Evolutionary conservation across 1,284 basidiomycete species (phyloP).

Genomic region (Sporisorium exsertum): DNA sequence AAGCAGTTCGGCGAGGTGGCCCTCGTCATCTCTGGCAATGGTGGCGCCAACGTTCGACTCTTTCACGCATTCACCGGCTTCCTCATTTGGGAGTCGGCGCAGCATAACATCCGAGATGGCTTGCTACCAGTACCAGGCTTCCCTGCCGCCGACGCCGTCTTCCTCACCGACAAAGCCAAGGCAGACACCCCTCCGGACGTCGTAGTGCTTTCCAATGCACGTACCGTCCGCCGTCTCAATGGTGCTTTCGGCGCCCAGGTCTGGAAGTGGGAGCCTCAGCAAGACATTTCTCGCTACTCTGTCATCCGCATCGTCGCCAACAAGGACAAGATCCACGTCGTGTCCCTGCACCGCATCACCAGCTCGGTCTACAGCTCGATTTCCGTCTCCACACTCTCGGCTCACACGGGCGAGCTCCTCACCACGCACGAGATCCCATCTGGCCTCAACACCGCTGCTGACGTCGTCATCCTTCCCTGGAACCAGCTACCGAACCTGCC

Average conservation of each 20-base stretch:
- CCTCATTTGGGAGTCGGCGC: conserved; percentile 77
- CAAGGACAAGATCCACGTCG: conserved; percentile 50
- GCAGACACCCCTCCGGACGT: conserved; percentile 34
- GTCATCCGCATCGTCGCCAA: conserved; percentile 41
- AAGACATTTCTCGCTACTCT: conserved; percentile 33
- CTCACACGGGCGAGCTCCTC: conserved; percentile 43
- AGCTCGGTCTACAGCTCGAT: conserved; percentile 37
- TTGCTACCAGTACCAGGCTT: conserved; percentile 36
- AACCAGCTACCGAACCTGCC: conserved; percentile 44
- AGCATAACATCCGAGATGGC: conserved; percentile 44
- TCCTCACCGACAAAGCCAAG: conserved; percentile 37
- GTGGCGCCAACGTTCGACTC: conserved; percentile 78
- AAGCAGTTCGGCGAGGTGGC: conserved; percentile 72
- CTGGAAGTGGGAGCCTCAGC: conserved; percentile 40
- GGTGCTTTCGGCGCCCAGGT: conserved; percentile 23
- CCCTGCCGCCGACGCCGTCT: conserved; percentile 52
- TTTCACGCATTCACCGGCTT: conserved; percentile 78
- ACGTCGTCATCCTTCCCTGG: conserved; percentile 52
- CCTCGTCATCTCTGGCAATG: conserved; percentile 80
- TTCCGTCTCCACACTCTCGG: conserved; percentile 48
- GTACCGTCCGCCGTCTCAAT: conserved; percentile 47
- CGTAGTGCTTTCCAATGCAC: conserved; percentile 50
- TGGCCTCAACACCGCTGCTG: conserved; percentile 33
- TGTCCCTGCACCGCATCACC: conserved; percentile 44
- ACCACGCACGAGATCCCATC: conserved; percentile 45